Evolutionary conservation across 441 rosid species (phyloP), one percentile per base, ranked within the genome.

Genomic region (Gossypium schwendimanii): DNA sequence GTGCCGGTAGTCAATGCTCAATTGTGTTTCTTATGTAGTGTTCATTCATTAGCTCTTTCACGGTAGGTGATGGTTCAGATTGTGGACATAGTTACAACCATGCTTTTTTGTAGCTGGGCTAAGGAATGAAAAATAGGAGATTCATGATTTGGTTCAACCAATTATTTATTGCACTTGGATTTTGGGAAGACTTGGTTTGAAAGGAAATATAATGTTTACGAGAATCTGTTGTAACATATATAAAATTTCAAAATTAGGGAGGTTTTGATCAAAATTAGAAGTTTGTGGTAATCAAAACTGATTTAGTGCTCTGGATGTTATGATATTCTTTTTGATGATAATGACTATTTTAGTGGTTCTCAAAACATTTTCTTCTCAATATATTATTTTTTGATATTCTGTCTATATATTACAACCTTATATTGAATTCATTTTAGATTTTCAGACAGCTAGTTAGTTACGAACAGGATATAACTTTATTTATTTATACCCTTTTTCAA

Each of bases 341-440:
- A 14, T 44, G 54, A 64, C 31, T 44, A 64, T 65, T 65, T 39
- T 47, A 65, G 20, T 23, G 58, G 71, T 67, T 49, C 70, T 24
- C 3, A 45, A 47, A n/a, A 65, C 41, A 3, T 17, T 65, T 36
- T 23, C 24, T 65, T 3, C 39, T 23, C 23, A 23, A 3, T n/a
- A 47, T 54, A 23, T 3, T 45, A 47, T 45, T 6, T 41, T 63
- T 41, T 63, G 49, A 41, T 52, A 41, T 63, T 41, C 53, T 41
- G 23, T 63, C 53, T 41, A 63, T 63, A 57, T 11, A 57, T 21
- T 57, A 11, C 9, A 63, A 63, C 14, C 53, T 63, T 39, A 20
- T 63, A 44, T 20, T 41, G 69, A 63, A 20, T 41, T 41, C 20
- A 21, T 21, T 41, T 20, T 63, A 20, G 18, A 41, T 63, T 41